These are phyloP conservation scores for Phytopythium montanum DNA, from an alignment of 352 stramenopile genomes.

Conservation along the genomic window DNA sequence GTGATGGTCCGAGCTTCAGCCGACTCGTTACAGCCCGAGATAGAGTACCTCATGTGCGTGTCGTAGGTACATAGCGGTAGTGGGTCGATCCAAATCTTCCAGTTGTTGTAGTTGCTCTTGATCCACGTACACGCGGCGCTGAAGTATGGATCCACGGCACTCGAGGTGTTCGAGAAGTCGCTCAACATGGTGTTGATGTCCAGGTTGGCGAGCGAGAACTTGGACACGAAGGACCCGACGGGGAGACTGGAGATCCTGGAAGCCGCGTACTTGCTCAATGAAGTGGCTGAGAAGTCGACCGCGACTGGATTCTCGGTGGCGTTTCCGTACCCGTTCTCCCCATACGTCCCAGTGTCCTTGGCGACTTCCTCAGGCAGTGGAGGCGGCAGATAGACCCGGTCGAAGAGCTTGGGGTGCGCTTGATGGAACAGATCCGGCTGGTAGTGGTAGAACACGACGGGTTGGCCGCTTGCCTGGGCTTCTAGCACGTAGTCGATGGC, in stretches of 20 bases:
- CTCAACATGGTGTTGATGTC: conserved; percentile 36
- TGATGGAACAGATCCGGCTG: conserved; percentile 45
- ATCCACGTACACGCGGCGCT: conserved; percentile 36
- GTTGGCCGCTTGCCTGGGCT: conserved; percentile 10
- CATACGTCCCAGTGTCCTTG: conserved; percentile 28
- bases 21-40: conserved; percentile 22
- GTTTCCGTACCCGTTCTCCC: conserved; percentile 42
- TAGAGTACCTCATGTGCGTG: conserved; percentile 25
- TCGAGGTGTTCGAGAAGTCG: conserved; percentile 12
- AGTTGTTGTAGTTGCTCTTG: conserved; percentile 29
- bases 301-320: conserved; percentile 37
- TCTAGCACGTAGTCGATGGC: conserved; percentile 30
- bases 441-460: conserved; percentile 52
- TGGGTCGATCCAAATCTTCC: conserved; percentile 27
- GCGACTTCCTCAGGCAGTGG: conserved; percentile 22
- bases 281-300: conserved; percentile 33
- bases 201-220: conserved; percentile 25
- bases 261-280: conserved; percentile 32
- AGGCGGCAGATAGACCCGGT: conserved; percentile 37
- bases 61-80: conserved; percentile 20
- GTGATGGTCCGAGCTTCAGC: conserved; percentile 14
- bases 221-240: conserved; percentile 22
- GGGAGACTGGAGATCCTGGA: conserved; percentile 9
- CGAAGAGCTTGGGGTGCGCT: conserved; percentile 24
- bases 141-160: conserved; percentile 26